phyloP scores from a whole-genome alignment of 164 flowering plant genomes.

The Santalum album region DNA sequence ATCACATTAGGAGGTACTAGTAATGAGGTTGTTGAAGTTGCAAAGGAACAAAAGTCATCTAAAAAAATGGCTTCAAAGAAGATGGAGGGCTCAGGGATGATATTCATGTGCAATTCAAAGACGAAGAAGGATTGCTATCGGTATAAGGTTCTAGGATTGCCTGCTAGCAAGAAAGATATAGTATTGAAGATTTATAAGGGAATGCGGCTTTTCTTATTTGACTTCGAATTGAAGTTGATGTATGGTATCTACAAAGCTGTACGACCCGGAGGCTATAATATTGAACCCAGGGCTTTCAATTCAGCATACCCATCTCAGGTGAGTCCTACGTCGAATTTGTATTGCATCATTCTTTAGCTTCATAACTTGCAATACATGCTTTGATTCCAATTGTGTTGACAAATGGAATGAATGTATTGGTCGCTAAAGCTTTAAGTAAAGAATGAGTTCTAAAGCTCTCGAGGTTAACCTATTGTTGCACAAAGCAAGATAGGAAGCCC shows the following conservation, averaged over 20 bases:
- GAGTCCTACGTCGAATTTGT: too few species aligned
- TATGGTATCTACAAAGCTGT: slow-evolving; percentile 60
- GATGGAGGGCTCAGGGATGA: slow-evolving; percentile 37
- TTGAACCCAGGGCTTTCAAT: slow-evolving; percentile 57
- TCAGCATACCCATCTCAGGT: slow-evolving; percentile 59
- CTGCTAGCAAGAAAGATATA: slow-evolving; percentile 39
- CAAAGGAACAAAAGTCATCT: too few species aligned
- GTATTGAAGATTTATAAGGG: slow-evolving; percentile 41
- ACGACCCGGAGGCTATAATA: slow-evolving; percentile 41
- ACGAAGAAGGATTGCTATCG: slow-evolving; percentile 53
- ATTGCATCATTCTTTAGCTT: too few species aligned
- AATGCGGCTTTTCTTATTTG: slow-evolving; percentile 53
- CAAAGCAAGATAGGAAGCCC: too few species aligned
- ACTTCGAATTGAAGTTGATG: slow-evolving; percentile 38
- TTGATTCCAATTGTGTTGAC: too few species aligned
- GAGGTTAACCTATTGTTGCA: too few species aligned
- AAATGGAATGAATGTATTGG: too few species aligned
- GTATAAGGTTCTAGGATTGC: slow-evolving; percentile 47
- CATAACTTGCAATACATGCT: too few species aligned
- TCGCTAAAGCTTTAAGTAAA: too few species aligned
- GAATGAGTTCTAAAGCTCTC: too few species aligned
- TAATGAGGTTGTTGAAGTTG: neutral
- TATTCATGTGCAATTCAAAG: slow-evolving; percentile 53
- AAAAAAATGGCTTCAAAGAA: too few species aligned
- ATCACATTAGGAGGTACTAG: neutral